Percentiles rank a stretch among this genome's conserved stretches.
Conservation (phyloP, 2,329 filamentous ascomycete genomes). For the Gaeumannomyces tritici region DNA sequence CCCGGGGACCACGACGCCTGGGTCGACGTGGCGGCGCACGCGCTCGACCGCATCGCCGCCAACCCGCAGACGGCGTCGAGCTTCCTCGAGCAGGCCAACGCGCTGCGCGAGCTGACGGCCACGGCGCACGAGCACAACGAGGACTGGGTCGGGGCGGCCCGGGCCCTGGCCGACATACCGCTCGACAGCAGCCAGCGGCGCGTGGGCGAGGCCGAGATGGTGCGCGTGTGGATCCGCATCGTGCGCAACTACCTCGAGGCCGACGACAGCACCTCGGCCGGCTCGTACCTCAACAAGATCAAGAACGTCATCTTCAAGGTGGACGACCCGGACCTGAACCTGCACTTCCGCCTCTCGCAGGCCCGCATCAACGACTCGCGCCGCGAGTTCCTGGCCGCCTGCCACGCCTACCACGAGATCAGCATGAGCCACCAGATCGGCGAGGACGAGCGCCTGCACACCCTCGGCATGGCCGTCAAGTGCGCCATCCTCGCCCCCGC, state of each 20-base stretch:
- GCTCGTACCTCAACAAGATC: constrained; percentile 85
- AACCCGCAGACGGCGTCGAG: constrained; percentile 47
- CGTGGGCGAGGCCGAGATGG: constrained; percentile 73
- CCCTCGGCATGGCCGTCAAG: constrained; percentile 77
- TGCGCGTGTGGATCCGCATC: constrained; percentile 83
- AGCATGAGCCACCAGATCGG: constrained; percentile 70
- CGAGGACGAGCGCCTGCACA: constrained; percentile 76
- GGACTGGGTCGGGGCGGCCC: constrained; percentile 71
- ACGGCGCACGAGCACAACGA: constrained; percentile 75
- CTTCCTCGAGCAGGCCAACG: constrained; percentile 77
- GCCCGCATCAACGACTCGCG: constrained; percentile 89
- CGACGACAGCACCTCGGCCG: constrained; percentile 78
- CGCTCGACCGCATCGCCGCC: constrained; percentile 55
- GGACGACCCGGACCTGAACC: constrained; percentile 59
- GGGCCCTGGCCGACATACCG: constrained; percentile 70
- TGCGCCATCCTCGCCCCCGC: constrained; percentile 90
- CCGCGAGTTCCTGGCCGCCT: constrained; percentile 79
- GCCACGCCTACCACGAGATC: constrained; percentile 79
- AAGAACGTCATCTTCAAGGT: constrained; percentile 85
- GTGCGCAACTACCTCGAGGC: constrained; percentile 90
- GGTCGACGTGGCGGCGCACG: constrained; percentile 66
- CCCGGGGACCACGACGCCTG: constrained; percentile 54
- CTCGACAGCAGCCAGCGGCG: constrained; percentile 83
- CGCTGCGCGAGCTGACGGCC: constrained; percentile 71
- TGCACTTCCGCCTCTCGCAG: constrained; percentile 86